Conservation (phyloP, 257 asterid genomes). For the Haberlea rhodopensis region DNA sequence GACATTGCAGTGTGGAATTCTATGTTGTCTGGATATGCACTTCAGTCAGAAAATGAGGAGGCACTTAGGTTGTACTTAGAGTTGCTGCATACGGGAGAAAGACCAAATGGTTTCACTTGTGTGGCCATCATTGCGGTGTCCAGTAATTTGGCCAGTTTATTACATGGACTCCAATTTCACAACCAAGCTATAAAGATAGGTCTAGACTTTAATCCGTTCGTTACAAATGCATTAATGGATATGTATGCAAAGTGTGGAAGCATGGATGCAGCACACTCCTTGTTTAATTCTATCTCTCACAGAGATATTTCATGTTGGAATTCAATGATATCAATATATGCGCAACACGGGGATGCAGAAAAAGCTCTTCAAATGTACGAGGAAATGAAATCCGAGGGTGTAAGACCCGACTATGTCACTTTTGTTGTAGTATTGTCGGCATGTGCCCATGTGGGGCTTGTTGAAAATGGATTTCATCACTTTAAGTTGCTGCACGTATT, state of each 20-base stretch:
- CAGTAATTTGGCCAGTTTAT: constrained; percentile 33
- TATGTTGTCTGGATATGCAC: constrained; percentile 31
- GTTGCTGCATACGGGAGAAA: constrained; percentile 16
- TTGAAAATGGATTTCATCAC: constrained; percentile 39
- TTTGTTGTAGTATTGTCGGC: constrained; percentile 47
- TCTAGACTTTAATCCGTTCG: constrained; percentile 34
- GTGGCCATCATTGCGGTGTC: constrained; percentile 28
- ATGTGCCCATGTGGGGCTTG: constrained; percentile 46
- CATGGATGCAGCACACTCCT: constrained; percentile 26
- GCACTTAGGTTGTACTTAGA: constrained; percentile 30
- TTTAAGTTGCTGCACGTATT: constrained; percentile 30
- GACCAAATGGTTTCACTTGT: constrained; percentile 29
- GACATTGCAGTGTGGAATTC: constrained; percentile 38
- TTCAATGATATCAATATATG: constrained; percentile 39
- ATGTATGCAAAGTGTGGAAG: constrained; percentile 55
- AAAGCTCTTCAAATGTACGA: constrained; percentile 38
- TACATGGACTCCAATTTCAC: constrained; percentile 43
- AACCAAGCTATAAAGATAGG: constrained; percentile 36
- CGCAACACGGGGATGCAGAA: constrained; percentile 44
- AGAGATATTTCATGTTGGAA: constrained; percentile 48
- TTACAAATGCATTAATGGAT: constrained; percentile 40
- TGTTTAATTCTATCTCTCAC: constrained; percentile 10
- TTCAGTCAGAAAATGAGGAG: constrained; percentile 30
- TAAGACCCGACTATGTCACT: constrained; percentile 36
- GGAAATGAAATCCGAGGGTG: constrained; percentile 34